Conservation (phyloP, 805 yeast species). For the Torulaspora microellipsoides region DNA sequence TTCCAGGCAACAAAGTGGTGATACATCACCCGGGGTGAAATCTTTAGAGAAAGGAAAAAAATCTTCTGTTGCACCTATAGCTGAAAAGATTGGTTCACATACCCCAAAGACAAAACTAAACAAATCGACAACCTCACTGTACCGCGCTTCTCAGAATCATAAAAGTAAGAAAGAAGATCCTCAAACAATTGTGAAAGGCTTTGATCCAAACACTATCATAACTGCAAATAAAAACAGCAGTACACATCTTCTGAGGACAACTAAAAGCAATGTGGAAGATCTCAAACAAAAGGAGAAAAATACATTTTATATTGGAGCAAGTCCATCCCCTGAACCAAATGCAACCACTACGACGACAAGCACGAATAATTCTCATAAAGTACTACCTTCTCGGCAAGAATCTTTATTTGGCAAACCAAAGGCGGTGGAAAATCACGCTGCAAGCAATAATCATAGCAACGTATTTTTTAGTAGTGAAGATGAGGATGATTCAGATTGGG, state of each 20-base stretch:
- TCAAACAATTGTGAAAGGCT: constrained; percentile 23
- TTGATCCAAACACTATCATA: constrained; percentile 23
- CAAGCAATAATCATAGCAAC: constrained; percentile 14
- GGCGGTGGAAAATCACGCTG: constrained; percentile 3
- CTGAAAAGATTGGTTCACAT: constrained; percentile 2
- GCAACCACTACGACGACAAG: constrained; percentile 1
- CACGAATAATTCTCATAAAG: constrained; percentile 5
- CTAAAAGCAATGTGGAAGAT: neutral
- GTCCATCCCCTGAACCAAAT: constrained; percentile 12
- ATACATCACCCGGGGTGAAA: neutral
- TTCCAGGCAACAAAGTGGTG: no score
- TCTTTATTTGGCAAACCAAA: constrained; percentile 17
- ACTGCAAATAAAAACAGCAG: constrained; percentile 7
- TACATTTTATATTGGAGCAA: constrained; percentile 12
- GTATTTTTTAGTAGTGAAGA: constrained; percentile 34
- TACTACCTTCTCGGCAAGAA: constrained; percentile 11
- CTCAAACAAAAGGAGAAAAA: constrained; percentile 1
- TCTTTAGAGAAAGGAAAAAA: constrained; percentile 1
- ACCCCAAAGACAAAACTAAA: constrained; percentile 6
- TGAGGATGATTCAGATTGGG: constrained; percentile 36
- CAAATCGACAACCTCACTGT: constrained; percentile 8
- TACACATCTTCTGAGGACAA: neutral
- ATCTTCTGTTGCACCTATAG: neutral
- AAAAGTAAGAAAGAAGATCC: constrained; percentile 17
- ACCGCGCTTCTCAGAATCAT: constrained; percentile 4